A percentile compares a stretch with the other conserved stretches of the same genome.
phyloP scores from a whole-genome alignment of 441 rosid genomes.

The Cnidoscolus chayamansa region DNA sequence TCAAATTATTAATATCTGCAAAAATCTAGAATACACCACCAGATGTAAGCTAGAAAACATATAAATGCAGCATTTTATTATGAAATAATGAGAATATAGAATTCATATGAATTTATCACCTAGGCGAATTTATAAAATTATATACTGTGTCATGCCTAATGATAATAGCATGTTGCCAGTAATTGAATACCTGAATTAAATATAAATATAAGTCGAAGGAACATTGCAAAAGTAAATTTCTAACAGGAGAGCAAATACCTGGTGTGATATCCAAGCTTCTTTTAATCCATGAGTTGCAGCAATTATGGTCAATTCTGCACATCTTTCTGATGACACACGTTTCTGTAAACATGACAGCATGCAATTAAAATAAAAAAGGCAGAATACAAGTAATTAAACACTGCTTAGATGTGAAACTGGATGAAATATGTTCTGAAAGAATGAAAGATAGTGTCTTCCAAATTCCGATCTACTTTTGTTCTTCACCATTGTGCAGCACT shows the following conservation, averaged over 20 bases:
- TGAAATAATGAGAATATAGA: not conserved
- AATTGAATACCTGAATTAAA: not conserved
- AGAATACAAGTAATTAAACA: conserved; percentile 15
- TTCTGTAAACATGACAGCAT: conserved; percentile 39
- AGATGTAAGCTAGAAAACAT: not conserved
- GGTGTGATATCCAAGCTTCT: conserved; percentile 94
- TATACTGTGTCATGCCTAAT: not conserved
- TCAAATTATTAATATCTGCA: conserved; percentile 6
- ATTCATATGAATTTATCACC: not conserved
- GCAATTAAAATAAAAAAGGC: not conserved
- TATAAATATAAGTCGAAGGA: not conserved
- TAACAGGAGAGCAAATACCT: conserved; percentile 42
- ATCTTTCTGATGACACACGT: conserved; percentile 74
- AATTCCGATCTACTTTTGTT: not conserved
- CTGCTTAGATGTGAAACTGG: not conserved
- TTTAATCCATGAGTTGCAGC: conserved; percentile 79
- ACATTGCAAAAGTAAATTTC: not conserved
- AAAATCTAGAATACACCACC: conserved; percentile 4
- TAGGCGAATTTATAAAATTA: not conserved
- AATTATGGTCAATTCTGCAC: conserved; percentile 77
- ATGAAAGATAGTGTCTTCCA: not conserved
- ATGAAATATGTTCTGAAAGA: not conserved
- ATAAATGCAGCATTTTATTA: not conserved
- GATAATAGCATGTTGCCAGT: not conserved
- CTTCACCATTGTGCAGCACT: not conserved